Evolutionary conservation across 805 yeast species (phyloP).

Genomic region (Suhomyces faveliae): DNA sequence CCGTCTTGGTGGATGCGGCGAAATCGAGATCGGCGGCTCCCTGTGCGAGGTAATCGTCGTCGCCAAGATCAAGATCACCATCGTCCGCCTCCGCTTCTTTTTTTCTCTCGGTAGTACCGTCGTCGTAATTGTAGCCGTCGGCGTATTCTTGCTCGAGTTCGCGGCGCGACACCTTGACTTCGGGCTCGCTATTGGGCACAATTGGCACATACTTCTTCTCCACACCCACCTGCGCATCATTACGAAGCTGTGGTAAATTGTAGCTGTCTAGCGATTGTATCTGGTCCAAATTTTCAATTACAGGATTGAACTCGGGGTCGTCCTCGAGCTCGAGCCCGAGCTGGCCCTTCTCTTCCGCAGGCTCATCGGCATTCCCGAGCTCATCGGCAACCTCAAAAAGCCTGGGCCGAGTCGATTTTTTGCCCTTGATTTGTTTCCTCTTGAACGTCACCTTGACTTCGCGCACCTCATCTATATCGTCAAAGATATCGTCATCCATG

Average conservation of each 20-base stretch:
- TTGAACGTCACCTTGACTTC: not conserved
- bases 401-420: not conserved
- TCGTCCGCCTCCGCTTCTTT: slow-evolving; percentile 4
- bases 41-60: slow-evolving; percentile 4
- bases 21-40: not conserved
- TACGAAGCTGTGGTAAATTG: not conserved
- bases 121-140: slow-evolving; percentile 14
- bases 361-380: too few relatives aligned
- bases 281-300: slow-evolving; percentile 13
- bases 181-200: slow-evolving; percentile 1
- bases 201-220: slow-evolving; percentile 9
- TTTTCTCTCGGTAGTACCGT: slow-evolving; percentile 6
- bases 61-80: slow-evolving; percentile 5
- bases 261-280: not conserved
- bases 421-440: not conserved
- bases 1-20: not conserved
- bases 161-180: slow-evolving; percentile 2
- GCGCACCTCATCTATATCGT: not conserved
- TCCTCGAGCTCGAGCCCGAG: slow-evolving; percentile 6
- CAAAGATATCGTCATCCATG: not conserved
- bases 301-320: slow-evolving; percentile 13
- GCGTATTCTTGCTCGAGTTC: slow-evolving; percentile 10
- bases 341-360: not conserved
- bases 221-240: not conserved
- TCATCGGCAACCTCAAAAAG: not conserved